These are phyloP conservation scores for Pseudozyma pruni DNA, from an alignment of 1,284 basidiomycete genomes.

Conservation along the genomic window DNA sequence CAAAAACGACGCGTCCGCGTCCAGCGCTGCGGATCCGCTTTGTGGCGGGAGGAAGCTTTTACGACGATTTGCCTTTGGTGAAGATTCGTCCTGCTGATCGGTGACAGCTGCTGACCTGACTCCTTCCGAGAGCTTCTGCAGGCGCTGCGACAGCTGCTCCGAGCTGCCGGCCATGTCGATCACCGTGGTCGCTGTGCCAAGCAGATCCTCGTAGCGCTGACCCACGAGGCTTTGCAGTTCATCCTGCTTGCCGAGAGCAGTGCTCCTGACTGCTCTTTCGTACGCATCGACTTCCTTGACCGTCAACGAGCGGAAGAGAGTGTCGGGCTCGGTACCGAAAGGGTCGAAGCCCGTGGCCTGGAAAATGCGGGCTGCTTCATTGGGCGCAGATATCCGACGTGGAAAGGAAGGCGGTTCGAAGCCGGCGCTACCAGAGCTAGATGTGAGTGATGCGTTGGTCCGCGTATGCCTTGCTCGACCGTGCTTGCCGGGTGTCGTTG, in stretches of 20 bases:
- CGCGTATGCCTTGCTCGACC: constrained; percentile 37
- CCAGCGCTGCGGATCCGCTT: neutral
- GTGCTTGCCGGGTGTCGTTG: constrained; percentile 13
- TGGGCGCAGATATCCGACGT: constrained; percentile 14
- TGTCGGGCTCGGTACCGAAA: constrained; percentile 46
- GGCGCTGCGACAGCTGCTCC: constrained; percentile 31
- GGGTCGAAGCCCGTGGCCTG: constrained; percentile 43
- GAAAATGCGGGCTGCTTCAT: constrained; percentile 34
- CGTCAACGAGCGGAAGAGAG: constrained; percentile 34
- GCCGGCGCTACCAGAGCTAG: constrained; percentile 18
- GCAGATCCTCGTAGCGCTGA: constrained; percentile 56
- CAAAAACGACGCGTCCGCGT: constrained; percentile 7
- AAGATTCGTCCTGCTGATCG: constrained; percentile 7
- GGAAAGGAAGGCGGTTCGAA: constrained; percentile 7
- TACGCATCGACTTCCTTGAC: constrained; percentile 53
- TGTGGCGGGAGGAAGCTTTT: constrained; percentile 28
- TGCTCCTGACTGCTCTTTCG: constrained; percentile 22
- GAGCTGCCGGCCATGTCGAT: constrained; percentile 56
- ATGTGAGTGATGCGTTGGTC: constrained; percentile 47
- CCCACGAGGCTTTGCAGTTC: constrained; percentile 54
- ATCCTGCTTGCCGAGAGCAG: constrained; percentile 43
- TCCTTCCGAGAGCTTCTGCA: constrained; percentile 28
- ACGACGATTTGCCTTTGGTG: constrained; percentile 13
- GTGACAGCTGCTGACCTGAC: constrained; percentile 12
- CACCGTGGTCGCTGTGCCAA: constrained; percentile 58